Conservation (phyloP, 2,329 filamentous ascomycete species). For the Curvularia sp. region DNA sequence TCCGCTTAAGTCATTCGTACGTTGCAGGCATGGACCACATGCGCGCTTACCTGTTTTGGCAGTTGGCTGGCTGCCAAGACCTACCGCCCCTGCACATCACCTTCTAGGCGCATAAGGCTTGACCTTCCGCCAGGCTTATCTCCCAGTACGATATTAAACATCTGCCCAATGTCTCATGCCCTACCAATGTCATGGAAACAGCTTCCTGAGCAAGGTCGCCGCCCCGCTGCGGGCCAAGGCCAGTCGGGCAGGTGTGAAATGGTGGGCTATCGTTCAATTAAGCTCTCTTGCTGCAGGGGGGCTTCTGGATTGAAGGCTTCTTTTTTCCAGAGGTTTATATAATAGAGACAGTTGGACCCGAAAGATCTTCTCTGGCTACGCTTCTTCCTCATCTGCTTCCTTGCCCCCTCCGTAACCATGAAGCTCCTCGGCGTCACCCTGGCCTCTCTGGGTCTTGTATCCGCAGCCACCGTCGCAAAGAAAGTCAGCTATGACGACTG, state of each 20-base stretch:
- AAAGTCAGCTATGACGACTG: slow-evolving; percentile 47
- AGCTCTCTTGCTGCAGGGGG: slow-evolving; percentile 1
- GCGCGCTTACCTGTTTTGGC: slow-evolving; percentile 20
- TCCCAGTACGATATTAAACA: slow-evolving; percentile 37
- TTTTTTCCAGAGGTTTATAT: slow-evolving; percentile 1
- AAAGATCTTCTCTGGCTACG: slow-evolving; percentile 4
- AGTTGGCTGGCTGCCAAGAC: slow-evolving; percentile 19
- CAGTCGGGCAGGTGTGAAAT: slow-evolving; percentile 39
- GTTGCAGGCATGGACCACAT: background rate
- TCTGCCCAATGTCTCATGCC: slow-evolving; percentile 9
- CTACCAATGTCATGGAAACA: slow-evolving; percentile 25
- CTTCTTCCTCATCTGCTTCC: slow-evolving; percentile 8
- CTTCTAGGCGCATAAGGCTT: slow-evolving; percentile 20
- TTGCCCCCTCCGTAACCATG: slow-evolving; percentile 30
- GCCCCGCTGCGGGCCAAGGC: slow-evolving; percentile 34
- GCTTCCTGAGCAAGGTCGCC: slow-evolving; percentile 34
- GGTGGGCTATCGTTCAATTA: slow-evolving; percentile 6
- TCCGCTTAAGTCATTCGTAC: background rate
- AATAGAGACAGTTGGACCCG: background rate
- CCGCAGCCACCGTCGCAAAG: slow-evolving; percentile 42
- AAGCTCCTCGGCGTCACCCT: slow-evolving; percentile 42
- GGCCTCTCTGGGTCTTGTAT: slow-evolving; percentile 43
- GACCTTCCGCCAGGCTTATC: slow-evolving; percentile 22
- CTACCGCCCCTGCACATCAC: slow-evolving; percentile 23
- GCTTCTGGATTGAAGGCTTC: background rate